Conservation (phyloP, 2,329 filamentous ascomycete species). For the Aphanocladium album region DNA sequence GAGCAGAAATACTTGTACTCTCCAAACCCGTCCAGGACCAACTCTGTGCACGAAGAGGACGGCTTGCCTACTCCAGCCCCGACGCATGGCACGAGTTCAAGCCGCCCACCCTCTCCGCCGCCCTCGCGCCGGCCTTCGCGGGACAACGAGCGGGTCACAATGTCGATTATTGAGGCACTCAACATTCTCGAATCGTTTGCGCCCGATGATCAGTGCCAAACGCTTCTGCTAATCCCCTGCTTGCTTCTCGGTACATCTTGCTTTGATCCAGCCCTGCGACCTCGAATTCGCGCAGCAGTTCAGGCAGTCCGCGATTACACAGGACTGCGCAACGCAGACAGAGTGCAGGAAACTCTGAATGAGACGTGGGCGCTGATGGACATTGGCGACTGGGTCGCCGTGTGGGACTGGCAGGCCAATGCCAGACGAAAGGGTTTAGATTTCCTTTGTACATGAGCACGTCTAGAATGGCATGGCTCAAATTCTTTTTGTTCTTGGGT, state of each 20-base stretch:
- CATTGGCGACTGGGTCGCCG: conserved; percentile 49
- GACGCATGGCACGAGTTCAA: conserved; percentile 15
- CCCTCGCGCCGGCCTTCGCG: conserved; percentile 43
- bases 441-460: conserved; percentile 45
- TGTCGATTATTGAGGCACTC: conserved; percentile 54
- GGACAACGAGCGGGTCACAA: conserved; percentile 46
- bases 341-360: conserved; percentile 49
- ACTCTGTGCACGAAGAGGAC: conserved; percentile 36
- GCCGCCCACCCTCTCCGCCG: conserved; percentile 35
- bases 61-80: conserved; percentile 16
- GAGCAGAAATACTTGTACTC: conserved; percentile 23
- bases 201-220: conserved; percentile 54
- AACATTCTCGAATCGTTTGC: conserved; percentile 50
- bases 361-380: conserved; percentile 58
- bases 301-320: conserved; percentile 52
- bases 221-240: conserved; percentile 55
- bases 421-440: conserved; percentile 49
- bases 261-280: conserved; percentile 47
- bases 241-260: conserved; percentile 57
- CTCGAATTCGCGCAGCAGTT: conserved; percentile 47
- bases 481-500: too few relatives aligned
- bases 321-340: conserved; percentile 53
- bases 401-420: conserved; percentile 61
- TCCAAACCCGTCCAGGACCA: conserved; percentile 33
- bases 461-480: neutral